Evolutionary conservation across 2,329 filamentous ascomycete genomes (phyloP), one percentile per base, ranked within the genome.

Genomic region (Cladosporium austrohemisphaericum): DNA sequence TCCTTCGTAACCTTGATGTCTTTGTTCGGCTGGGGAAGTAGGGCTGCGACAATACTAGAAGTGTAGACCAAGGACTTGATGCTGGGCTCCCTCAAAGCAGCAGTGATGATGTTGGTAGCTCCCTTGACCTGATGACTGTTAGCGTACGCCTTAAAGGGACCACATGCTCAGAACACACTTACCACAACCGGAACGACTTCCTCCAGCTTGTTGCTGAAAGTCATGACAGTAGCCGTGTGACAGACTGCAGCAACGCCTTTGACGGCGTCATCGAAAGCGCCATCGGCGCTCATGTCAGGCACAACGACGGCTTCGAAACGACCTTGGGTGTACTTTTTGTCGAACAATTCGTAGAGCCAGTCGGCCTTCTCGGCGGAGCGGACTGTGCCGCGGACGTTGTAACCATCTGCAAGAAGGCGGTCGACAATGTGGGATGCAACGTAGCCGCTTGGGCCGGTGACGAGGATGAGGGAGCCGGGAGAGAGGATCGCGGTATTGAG

Each of bases 41-140:
- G 61, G 3, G 62, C 56, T 13, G 61, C 60, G 7, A 70, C 66
- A 2, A 66, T 63, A 10, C 56, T 67, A 36, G 68, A 73, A 3
- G 70, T 73, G 46, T 65, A 67, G 4, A 75, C 70, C 28, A 74
- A 66, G 6, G 71, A 58, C 38, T 68, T 69, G 13, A 77, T 55
- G 0, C 60, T 65, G 0, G 68, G 58, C n/a, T 71, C 65, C 16
- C 64, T 66, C 0, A 64, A 57, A 1, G 71, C 70, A 1, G 74
- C 66, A 4, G 68, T 59, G 0, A 77, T 60, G 2, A 70, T 67
- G 29, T 69, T 68, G 3, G 65, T 55, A 0, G 65, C 57, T n/a
- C 56, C 55, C 0, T 58, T 54, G 8, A 74, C 59, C 0, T 68
- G 0, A 62, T 62, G 0, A 9, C 4, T 18, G 31, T 33, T 16